phyloP scores from a whole-genome alignment of 1,139 yeast genomes.

The Protomyces pachydermus region DNA sequence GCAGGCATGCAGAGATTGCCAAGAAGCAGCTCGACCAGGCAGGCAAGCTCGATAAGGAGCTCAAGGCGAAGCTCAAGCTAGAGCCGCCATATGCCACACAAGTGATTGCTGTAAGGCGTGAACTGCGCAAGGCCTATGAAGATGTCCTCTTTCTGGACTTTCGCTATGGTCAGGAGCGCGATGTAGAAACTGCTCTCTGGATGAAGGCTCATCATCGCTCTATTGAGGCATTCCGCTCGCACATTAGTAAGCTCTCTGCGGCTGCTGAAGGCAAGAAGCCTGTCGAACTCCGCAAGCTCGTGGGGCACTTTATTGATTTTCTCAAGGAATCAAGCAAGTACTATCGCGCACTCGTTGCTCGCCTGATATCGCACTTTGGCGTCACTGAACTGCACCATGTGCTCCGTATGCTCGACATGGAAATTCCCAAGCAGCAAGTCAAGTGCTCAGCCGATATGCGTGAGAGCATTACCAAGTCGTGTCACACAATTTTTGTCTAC shows the following conservation, averaged over 20 bases:
- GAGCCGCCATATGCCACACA: not conserved
- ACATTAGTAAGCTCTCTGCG: constrained; percentile 27
- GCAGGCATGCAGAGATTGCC: not conserved
- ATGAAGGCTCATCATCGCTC: constrained; percentile 29
- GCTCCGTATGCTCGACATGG: constrained; percentile 26
- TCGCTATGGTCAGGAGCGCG: constrained; percentile 26
- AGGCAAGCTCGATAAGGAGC: not conserved
- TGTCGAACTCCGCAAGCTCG: constrained; percentile 30
- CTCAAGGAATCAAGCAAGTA: constrained; percentile 29
- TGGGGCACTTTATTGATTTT: constrained; percentile 29
- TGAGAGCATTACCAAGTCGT: constrained; percentile 27
- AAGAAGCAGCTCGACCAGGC: not conserved
- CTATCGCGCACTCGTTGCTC: constrained; percentile 29
- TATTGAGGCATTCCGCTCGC: constrained; percentile 29
- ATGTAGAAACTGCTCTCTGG: constrained; percentile 31
- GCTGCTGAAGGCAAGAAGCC: constrained; percentile 25
- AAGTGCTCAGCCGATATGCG: constrained; percentile 1
- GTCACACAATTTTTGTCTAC: constrained; percentile 29
- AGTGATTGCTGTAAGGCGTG: not conserved
- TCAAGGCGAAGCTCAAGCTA: constrained; percentile 15
- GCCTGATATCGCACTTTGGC: constrained; percentile 26
- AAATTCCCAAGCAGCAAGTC: not conserved
- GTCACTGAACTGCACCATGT: constrained; percentile 29
- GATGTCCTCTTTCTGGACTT: constrained; percentile 28
- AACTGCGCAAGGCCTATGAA: constrained; percentile 28